phyloP scores from a whole-genome alignment of 352 stramenopile genomes.

The Globisporangium paroecandrum region DNA sequence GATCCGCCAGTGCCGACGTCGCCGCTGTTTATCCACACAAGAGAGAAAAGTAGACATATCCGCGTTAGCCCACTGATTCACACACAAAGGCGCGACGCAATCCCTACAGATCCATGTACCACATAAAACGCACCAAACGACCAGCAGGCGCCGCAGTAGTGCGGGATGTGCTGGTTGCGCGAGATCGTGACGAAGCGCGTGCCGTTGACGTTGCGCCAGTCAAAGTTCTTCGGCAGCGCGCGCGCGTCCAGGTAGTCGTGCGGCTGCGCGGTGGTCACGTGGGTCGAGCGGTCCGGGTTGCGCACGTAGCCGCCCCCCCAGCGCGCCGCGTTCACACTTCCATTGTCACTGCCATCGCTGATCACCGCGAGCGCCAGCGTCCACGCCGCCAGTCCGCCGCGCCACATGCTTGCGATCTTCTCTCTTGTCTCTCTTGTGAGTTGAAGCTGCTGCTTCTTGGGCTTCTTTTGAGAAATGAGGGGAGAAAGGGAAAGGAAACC shows the following conservation, averaged over 20 bases:
- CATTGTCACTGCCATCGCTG: not conserved
- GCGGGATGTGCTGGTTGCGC: constrained; percentile 83
- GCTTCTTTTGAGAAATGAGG: not conserved
- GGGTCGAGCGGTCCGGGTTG: constrained; percentile 62
- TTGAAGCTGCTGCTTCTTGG: constrained; percentile 1
- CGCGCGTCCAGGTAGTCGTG: constrained; percentile 61
- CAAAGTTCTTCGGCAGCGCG: constrained; percentile 90
- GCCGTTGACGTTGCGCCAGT: constrained; percentile 88
- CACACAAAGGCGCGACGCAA: not conserved
- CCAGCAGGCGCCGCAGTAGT: constrained; percentile 90
- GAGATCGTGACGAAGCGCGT: constrained; percentile 82
- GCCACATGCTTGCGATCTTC: constrained; percentile 28
- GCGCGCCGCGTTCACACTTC: not conserved
- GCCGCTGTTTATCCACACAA: constrained; percentile 32
- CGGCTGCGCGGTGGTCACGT: constrained; percentile 55
- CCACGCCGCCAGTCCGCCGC: not conserved
- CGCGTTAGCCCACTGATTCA: not conserved
- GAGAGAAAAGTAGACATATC: constrained; percentile 4
- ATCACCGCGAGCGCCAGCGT: not conserved
- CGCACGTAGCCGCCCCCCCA: constrained; percentile 65
- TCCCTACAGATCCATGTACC: not conserved
- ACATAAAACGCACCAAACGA: constrained; percentile 52
- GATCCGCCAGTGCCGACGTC: constrained; percentile 84
- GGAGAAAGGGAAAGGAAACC: not conserved
- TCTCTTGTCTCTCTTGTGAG: not conserved